These are phyloP conservation scores for Phytophthora podocarpi DNA, from an alignment of 352 stramenopile species.

Conservation along the genomic window DNA sequence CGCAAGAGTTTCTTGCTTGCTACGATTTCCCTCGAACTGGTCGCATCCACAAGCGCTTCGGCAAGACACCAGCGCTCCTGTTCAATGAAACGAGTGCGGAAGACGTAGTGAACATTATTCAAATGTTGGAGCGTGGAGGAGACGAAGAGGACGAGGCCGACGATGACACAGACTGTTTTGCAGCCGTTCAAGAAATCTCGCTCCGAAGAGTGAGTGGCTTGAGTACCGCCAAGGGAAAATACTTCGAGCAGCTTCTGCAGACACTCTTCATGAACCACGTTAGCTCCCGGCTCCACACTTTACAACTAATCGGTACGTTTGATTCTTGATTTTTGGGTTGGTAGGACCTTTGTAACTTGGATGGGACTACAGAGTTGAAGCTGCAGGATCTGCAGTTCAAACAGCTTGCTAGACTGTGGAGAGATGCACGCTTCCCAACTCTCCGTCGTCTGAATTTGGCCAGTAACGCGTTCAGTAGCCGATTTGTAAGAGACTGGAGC, in stretches of 20 bases:
- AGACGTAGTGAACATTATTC: constrained; percentile 34
- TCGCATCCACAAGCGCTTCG: constrained; percentile 33
- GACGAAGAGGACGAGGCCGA: constrained; percentile 24
- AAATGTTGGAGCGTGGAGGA: constrained; percentile 37
- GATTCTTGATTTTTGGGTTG: neutral
- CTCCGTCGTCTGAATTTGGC: constrained; percentile 42
- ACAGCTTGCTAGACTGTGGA: constrained; percentile 49
- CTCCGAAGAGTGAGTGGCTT: constrained; percentile 38
- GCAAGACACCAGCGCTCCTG: constrained; percentile 23
- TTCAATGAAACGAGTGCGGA: constrained; percentile 28
- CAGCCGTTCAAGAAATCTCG: constrained; percentile 34
- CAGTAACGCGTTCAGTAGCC: constrained; percentile 55
- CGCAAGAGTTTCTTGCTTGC: constrained; percentile 26
- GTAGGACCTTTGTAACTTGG: neutral
- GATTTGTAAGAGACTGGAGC: constrained; percentile 66
- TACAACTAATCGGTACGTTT: constrained; percentile 41
- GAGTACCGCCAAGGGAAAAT: constrained; percentile 7
- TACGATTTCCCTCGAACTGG: constrained; percentile 17
- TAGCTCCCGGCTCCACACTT: constrained; percentile 32
- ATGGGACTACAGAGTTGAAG: constrained; percentile 29
- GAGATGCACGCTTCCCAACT: constrained; percentile 48
- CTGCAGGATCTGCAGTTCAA: constrained; percentile 54
- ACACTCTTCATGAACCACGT: constrained; percentile 59
- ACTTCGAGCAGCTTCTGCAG: constrained; percentile 60
- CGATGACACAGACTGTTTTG: constrained; percentile 47